phyloP scores from a whole-genome alignment of 768 basidiomycete species.

The Leucogyrophana mollusca region DNA sequence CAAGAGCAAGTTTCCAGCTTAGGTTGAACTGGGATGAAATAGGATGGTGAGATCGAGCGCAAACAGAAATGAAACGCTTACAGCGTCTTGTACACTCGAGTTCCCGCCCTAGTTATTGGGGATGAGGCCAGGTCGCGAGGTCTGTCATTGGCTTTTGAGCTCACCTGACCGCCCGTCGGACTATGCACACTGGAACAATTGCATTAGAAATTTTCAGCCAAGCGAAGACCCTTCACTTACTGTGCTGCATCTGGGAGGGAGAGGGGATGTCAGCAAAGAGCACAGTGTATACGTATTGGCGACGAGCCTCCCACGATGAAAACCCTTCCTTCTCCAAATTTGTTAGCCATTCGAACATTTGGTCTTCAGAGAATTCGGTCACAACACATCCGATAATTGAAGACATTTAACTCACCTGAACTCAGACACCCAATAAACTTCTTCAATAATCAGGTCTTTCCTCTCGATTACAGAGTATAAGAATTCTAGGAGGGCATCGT shows the following conservation, averaged over 20 bases:
- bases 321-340: conserved; percentile 34
- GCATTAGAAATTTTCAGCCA: background rate
- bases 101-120: conserved; percentile 22
- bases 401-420: background rate
- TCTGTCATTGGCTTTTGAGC: background rate
- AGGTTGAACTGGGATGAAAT: conserved; percentile 15
- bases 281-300: too few relatives aligned
- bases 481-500: background rate
- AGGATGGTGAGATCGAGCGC: background rate
- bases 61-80: conserved; percentile 11
- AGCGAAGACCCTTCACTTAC: background rate
- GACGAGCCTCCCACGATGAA: conserved; percentile 42
- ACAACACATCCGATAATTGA: background rate
- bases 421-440: conserved; percentile 1
- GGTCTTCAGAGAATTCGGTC: conserved; percentile 24
- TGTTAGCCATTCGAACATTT: conserved; percentile 43
- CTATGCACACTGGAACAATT: conserved; percentile 29
- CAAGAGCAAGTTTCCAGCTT: conserved; percentile 22
- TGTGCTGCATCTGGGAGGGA: conserved; percentile 48
- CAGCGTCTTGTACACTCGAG: conserved; percentile 31
- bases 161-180: conserved; percentile 41
- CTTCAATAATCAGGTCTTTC: background rate
- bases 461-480: conserved; percentile 1
- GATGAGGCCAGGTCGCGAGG: background rate
- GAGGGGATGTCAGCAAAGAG: too few relatives aligned